Conservation (phyloP, 2,329 filamentous ascomycete genomes). For the Penicillium janthinellum region DNA sequence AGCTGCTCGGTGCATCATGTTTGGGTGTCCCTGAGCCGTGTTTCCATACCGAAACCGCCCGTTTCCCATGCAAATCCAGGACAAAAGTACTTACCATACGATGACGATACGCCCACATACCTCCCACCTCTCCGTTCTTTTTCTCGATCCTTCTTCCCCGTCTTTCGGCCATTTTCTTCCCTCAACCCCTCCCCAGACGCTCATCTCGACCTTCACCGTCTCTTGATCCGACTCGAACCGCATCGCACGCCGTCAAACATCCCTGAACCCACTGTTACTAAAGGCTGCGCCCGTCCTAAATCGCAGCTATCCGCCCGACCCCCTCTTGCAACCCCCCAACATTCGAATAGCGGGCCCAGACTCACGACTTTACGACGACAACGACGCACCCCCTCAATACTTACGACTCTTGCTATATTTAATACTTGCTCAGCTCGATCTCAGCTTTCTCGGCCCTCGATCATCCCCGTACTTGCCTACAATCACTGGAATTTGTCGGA, state of each 20-base stretch:
- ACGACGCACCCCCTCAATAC: background rate
- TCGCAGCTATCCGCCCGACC: background rate
- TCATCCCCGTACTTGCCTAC: background rate
- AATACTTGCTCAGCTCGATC: background rate
- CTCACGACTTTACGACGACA: background rate
- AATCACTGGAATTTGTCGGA: background rate
- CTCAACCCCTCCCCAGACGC: slow-evolving; percentile 12
- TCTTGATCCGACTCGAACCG: slow-evolving; percentile 10
- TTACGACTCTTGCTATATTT: background rate
- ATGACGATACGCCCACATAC: slow-evolving; percentile 9
- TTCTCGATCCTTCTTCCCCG: slow-evolving; percentile 22
- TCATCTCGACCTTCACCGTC: slow-evolving; percentile 13
- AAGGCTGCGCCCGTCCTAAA: background rate
- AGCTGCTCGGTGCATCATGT: background rate
- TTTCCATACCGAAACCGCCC: slow-evolving; percentile 11
- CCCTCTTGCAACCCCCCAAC: background rate
- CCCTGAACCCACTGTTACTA: slow-evolving; percentile 3
- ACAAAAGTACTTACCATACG: slow-evolving; percentile 14
- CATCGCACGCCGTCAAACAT: slow-evolving; percentile 1
- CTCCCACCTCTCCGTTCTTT: slow-evolving; percentile 12
- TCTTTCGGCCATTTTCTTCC: slow-evolving; percentile 3
- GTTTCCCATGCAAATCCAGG: slow-evolving; percentile 2
- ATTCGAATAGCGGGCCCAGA: background rate
- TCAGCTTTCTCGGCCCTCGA: background rate
- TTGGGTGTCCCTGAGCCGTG: background rate